These are phyloP conservation scores for Pichia sp. DNA, from an alignment of 1,139 yeast genomes.

Conservation along the genomic window DNA sequence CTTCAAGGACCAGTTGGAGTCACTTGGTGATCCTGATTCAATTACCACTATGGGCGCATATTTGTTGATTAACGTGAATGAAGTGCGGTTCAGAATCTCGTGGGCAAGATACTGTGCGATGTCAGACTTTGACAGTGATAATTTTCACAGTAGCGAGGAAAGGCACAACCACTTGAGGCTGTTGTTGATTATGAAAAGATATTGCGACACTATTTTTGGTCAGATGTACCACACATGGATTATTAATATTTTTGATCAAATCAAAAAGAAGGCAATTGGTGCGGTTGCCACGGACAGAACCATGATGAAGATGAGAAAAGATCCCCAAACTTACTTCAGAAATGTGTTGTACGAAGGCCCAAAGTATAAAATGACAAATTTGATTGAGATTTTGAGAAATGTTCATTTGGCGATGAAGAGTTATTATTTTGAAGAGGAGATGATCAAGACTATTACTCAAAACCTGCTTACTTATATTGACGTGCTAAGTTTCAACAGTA, in stretches of 20 bases:
- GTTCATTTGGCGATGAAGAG: constrained; percentile 92
- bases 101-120: constrained; percentile 60
- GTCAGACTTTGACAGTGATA: constrained; percentile 76
- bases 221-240: constrained; percentile 96
- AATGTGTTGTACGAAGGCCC: constrained; percentile 59
- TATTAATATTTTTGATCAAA: constrained; percentile 84
- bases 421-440: constrained; percentile 78
- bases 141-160: constrained; percentile 73
- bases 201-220: constrained; percentile 85
- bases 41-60: constrained; percentile 90
- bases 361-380: constrained; percentile 89
- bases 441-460: constrained; percentile 77
- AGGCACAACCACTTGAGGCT: constrained; percentile 81
- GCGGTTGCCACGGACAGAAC: constrained; percentile 93
- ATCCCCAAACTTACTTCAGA: constrained; percentile 64
- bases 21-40: constrained; percentile 65
- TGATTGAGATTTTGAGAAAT: constrained; percentile 77
- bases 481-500: constrained; percentile 88
- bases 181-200: constrained; percentile 88
- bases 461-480: constrained; percentile 83
- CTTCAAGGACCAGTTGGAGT: constrained; percentile 68
- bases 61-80: constrained; percentile 96
- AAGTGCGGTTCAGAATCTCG: constrained; percentile 87
- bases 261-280: constrained; percentile 86
- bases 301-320: constrained; percentile 79